Evolutionary conservation across 805 yeast genomes (phyloP).

Genomic region (Kodamaea jinghongensis): DNA sequence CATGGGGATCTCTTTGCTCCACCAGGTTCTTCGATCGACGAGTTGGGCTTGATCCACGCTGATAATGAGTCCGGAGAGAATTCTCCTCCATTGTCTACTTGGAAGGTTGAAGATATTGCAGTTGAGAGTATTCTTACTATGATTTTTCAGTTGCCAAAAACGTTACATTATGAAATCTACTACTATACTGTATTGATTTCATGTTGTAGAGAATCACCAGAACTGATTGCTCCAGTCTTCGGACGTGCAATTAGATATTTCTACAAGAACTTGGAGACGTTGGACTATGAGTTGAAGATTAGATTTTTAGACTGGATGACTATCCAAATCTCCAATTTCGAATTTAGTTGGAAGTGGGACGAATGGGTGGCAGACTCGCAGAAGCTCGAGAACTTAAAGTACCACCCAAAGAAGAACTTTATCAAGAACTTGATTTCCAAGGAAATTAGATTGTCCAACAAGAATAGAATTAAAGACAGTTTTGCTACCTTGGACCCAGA

Average conservation of each 20-base stretch:
- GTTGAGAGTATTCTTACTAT: conserved; percentile 77
- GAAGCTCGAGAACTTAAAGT: conserved; percentile 42
- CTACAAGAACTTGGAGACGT: conserved; percentile 59
- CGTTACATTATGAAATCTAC: conserved; percentile 68
- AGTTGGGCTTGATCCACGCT: conserved; percentile 41
- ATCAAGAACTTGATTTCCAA: conserved; percentile 77
- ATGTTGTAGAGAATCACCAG: conserved; percentile 72
- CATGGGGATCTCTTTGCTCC: conserved; percentile 49
- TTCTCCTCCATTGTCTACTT: conserved; percentile 56
- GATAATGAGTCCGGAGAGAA: conserved; percentile 44
- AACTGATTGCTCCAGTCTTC: conserved; percentile 86
- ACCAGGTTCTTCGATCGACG: conserved; percentile 76
- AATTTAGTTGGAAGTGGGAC: conserved; percentile 96
- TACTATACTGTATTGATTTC: conserved; percentile 83
- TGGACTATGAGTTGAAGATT: conserved; percentile 74
- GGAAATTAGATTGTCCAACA: conserved; percentile 80
- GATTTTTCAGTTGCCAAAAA: conserved; percentile 69
- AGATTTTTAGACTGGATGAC: conserved; percentile 88
- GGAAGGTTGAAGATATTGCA: conserved; percentile 89
- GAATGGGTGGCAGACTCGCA: conserved; percentile 76
- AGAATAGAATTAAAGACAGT: conserved; percentile 66
- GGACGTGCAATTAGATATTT: conserved; percentile 88
- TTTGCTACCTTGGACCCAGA: conserved; percentile 39
- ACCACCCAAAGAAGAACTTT: conserved; percentile 73
- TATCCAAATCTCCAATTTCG: conserved; percentile 88